phyloP scores from a whole-genome alignment of 208 protist genomes.

The Herpetomonas samuelpessoai region DNA sequence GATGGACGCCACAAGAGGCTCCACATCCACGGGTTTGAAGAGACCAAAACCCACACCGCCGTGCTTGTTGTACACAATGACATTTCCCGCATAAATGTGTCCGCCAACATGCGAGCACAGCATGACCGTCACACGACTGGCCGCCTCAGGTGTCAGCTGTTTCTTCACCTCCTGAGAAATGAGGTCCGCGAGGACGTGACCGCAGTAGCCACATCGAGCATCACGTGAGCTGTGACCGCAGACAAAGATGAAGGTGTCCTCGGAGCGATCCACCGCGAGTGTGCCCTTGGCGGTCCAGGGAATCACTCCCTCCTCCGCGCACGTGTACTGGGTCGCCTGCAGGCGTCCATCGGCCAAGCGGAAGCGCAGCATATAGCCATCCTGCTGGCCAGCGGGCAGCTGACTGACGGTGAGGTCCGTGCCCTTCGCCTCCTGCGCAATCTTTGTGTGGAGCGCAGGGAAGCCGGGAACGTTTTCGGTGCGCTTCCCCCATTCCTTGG shows the following conservation, averaged over 20 bases:
- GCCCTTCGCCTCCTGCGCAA: constrained; percentile 28
- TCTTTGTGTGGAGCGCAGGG: constrained; percentile 24
- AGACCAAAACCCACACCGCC: constrained; percentile 87
- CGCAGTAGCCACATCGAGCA: constrained; percentile 87
- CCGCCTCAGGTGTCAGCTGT: constrained; percentile 28
- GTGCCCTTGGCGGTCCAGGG: constrained; percentile 72
- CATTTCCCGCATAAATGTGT: constrained; percentile 91
- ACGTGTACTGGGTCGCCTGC: constrained; percentile 53
- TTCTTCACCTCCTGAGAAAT: constrained; percentile 53
- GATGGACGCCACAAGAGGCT: constrained; percentile 50
- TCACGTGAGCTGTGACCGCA: constrained; percentile 82
- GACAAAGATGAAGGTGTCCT: constrained; percentile 85
- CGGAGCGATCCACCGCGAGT: constrained; percentile 66
- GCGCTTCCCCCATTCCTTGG: constrained; percentile 59
- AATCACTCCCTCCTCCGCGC: constrained; percentile 36
- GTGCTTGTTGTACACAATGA: constrained; percentile 80
- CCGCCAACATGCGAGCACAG: constrained; percentile 86
- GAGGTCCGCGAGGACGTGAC: constrained; percentile 79
- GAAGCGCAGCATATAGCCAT: constrained; percentile 67
- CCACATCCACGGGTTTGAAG: constrained; percentile 78
- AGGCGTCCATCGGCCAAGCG: constrained; percentile 36
- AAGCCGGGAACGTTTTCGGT: constrained; percentile 72
- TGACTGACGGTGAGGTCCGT: constrained; percentile 46
- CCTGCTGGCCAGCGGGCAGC: constrained; percentile 26
- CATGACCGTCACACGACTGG: constrained; percentile 47